Conservation (phyloP, 148 eudicot genomes). For the Chenopodium suecicum region DNA sequence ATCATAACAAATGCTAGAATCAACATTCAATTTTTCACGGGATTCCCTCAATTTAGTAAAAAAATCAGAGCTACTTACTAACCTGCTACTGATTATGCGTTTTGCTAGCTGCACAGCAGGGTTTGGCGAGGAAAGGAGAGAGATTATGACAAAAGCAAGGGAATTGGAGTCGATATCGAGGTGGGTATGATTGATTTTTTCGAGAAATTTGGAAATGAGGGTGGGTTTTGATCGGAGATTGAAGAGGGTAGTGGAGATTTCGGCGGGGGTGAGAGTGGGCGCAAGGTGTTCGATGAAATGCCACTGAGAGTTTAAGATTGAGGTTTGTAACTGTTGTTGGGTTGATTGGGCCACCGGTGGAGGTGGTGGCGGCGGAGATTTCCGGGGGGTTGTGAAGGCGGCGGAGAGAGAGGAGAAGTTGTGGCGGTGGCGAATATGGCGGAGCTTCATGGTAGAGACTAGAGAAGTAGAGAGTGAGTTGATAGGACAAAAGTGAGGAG, state of each 20-base stretch:
- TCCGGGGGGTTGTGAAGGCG: neutral
- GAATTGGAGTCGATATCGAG: conserved; percentile 35
- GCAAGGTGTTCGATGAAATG: conserved; percentile 62
- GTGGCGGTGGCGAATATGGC: conserved; percentile 1
- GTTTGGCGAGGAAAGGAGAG: conserved; percentile 41
- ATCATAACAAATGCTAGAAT: conserved; percentile 45
- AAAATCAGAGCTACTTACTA: conserved; percentile 19
- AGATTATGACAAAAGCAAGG: conserved; percentile 43
- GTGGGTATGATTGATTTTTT: conserved; percentile 23
- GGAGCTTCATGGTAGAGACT: conserved; percentile 28
- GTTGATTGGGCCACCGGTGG: conserved; percentile 17
- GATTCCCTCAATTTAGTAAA: conserved; percentile 41
- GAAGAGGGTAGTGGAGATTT: conserved; percentile 37
- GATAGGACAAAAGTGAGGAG: neutral
- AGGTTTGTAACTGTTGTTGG: conserved; percentile 22
- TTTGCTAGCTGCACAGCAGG: conserved; percentile 38
- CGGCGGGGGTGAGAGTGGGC: conserved; percentile 34
- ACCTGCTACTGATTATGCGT: conserved; percentile 20
- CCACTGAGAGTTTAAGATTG: conserved; percentile 50
- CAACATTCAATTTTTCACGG: conserved; percentile 30
- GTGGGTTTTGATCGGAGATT: conserved; percentile 47
- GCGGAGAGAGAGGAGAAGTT: conserved; percentile 24
- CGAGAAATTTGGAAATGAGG: conserved; percentile 34
- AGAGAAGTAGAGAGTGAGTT: neutral
- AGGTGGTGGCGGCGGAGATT: neutral